phyloP scores from a whole-genome alignment of 768 basidiomycete species.

The Leucocoprinus sp. region DNA sequence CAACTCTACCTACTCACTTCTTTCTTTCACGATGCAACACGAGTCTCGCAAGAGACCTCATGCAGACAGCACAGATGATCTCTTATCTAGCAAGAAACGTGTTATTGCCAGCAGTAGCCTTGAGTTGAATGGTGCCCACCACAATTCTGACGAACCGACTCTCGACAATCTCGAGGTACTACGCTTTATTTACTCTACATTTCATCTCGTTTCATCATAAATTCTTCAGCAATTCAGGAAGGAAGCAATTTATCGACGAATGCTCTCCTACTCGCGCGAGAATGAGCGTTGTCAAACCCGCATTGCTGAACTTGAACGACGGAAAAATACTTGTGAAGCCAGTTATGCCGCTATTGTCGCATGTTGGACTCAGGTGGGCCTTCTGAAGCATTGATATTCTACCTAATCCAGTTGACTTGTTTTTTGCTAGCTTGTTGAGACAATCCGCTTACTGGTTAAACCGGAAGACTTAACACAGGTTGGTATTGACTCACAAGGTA shows the following conservation, averaged over 20 bases:
- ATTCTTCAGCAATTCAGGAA: conserved; percentile 65
- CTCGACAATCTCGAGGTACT: conserved; percentile 59
- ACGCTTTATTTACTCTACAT: conserved; percentile 12
- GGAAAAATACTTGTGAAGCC: conserved; percentile 60
- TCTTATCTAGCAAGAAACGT: conserved; percentile 46
- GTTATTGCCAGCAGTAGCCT: conserved; percentile 46
- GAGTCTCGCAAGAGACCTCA: conserved; percentile 51
- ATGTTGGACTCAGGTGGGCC: conserved; percentile 69
- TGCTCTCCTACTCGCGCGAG: conserved; percentile 77
- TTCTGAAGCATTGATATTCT: conserved; percentile 1
- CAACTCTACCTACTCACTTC: conserved; percentile 11
- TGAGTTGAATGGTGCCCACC: conserved; percentile 39
- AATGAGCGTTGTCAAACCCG: conserved; percentile 54
- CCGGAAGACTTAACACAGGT: conserved; percentile 40
- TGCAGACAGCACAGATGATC: conserved; percentile 38
- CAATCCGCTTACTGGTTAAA: conserved; percentile 51
- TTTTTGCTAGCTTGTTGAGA: conserved; percentile 47
- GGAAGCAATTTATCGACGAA: conserved; percentile 77
- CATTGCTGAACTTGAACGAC: conserved; percentile 57
- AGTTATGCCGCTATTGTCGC: conserved; percentile 67
- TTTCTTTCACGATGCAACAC: conserved; percentile 14
- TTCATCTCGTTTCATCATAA: conserved; percentile 11
- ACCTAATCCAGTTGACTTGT: neutral
- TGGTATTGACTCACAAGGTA: conserved; percentile 36
- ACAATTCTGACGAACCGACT: conserved; percentile 38